A percentile compares a stretch with the other conserved stretches of the same genome.
These are phyloP conservation scores for Plantago lanceolata DNA, from an alignment of 305 asterid genomes.

Conservation along the genomic window DNA sequence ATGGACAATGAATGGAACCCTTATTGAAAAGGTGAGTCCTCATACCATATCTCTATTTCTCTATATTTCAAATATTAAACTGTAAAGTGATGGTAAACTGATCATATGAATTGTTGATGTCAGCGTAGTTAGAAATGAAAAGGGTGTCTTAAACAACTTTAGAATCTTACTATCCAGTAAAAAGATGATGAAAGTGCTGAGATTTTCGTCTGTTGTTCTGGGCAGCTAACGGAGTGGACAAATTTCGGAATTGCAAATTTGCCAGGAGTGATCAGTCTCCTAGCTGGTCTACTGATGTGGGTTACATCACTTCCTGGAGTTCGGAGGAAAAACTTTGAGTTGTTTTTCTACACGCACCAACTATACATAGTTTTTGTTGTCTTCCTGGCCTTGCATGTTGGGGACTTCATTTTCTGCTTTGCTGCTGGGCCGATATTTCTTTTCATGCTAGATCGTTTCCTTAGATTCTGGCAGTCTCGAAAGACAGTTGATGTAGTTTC, in stretches of 20 bases:
- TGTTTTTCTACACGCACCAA: constrained; percentile 86
- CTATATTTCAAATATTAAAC: background rate
- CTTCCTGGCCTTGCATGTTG: constrained; percentile 74
- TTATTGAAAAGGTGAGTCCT: constrained; percentile 43
- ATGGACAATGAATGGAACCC: constrained; percentile 54
- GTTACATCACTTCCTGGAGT: constrained; percentile 75
- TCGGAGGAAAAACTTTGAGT: constrained; percentile 62
- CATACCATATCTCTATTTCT: background rate
- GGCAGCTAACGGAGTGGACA: constrained; percentile 57
- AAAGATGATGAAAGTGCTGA: constrained; percentile 6
- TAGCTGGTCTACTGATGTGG: constrained; percentile 82
- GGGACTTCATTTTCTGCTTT: constrained; percentile 59
- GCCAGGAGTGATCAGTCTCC: constrained; percentile 74
- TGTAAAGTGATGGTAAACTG: background rate
- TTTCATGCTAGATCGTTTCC: constrained; percentile 89
- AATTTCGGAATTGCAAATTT: constrained; percentile 52
- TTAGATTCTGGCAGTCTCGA: constrained; percentile 81
- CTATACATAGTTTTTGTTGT: constrained; percentile 64
- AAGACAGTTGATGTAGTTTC: constrained; percentile 56
- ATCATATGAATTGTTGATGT: background rate
- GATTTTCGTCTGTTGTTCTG: background rate
- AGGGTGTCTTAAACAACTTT: background rate
- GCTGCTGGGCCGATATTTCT: constrained; percentile 70
- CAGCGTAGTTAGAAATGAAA: too few relatives aligned
- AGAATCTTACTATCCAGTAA: background rate